A percentile compares a stretch with the other conserved stretches of the same genome.
phyloP scores from a whole-genome alignment of 1,139 yeast species.

The Wickerhamomyces sp. region DNA sequence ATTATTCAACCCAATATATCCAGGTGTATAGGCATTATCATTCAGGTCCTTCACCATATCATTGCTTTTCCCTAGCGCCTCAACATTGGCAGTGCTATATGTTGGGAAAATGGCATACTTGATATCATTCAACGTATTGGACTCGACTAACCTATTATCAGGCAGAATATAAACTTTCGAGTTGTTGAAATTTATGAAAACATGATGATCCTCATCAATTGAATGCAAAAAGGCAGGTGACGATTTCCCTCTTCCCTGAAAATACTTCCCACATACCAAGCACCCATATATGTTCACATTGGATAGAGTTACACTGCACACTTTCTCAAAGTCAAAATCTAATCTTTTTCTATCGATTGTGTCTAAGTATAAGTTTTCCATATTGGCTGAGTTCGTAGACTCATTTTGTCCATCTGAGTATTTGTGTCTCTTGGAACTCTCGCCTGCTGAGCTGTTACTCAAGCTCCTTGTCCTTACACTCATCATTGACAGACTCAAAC shows the following conservation, averaged over 20 bases:
- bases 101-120: constrained; percentile 47
- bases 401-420: not conserved
- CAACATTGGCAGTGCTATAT: constrained; percentile 24
- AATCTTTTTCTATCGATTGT: constrained; percentile 49
- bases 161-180: constrained; percentile 55
- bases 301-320: constrained; percentile 61
- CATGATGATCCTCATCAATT: constrained; percentile 56
- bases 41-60: constrained; percentile 32
- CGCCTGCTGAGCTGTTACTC: not conserved
- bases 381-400: not conserved
- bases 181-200: constrained; percentile 51
- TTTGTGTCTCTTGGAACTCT: not conserved
- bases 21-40: constrained; percentile 47
- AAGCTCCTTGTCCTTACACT: not conserved
- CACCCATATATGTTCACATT: constrained; percentile 66
- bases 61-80: too few species aligned
- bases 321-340: constrained; percentile 67
- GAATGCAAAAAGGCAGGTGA: constrained; percentile 71
- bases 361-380: constrained; percentile 39
- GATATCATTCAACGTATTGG: constrained; percentile 45
- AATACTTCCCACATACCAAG: constrained; percentile 67
- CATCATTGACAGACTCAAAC: not conserved
- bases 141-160: constrained; percentile 33
- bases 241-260: constrained; percentile 58
- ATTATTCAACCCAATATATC: constrained; percentile 62